A percentile compares a stretch with the other conserved stretches of the same genome.
Evolutionary conservation across 2,329 filamentous ascomycete genomes (phyloP).

Genomic region (Coniochaeta sp.): DNA sequence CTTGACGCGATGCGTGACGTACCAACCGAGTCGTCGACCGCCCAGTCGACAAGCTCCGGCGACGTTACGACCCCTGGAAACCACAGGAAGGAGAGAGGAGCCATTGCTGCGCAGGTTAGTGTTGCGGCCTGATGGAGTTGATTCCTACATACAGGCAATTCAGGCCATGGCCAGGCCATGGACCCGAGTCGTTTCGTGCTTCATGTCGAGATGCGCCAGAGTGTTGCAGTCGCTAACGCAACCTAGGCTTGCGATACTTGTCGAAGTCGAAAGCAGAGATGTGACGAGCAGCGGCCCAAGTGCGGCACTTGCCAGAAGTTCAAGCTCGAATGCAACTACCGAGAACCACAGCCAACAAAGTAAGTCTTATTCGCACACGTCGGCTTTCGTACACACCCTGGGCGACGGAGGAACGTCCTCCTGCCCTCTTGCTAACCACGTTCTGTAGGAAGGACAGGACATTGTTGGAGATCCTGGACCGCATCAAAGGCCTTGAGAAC

Average conservation of each 20-base stretch:
- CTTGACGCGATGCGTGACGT: neutral
- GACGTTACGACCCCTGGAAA: conserved; percentile 2
- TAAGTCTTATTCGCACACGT: conserved; percentile 36
- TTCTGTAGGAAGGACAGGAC: conserved; percentile 52
- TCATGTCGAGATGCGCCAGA: neutral
- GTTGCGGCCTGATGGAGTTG: neutral
- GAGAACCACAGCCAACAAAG: conserved; percentile 56
- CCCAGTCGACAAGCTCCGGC: neutral
- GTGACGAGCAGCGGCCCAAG: conserved; percentile 55
- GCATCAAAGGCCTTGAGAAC: conserved; percentile 44
- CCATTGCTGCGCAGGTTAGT: conserved; percentile 39
- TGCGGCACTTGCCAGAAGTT: conserved; percentile 52
- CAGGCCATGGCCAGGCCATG: neutral
- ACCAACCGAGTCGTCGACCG: neutral
- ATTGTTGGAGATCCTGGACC: conserved; percentile 51
- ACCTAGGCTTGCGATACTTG: conserved; percentile 52
- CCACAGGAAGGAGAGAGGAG: conserved; percentile 34
- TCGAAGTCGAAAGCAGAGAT: conserved; percentile 54
- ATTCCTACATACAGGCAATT: neutral
- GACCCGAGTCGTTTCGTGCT: neutral
- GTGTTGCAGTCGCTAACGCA: neutral
- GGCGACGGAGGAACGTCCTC: neutral
- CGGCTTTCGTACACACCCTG: neutral
- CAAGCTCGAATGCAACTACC: conserved; percentile 51
- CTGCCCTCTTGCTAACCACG: conserved; percentile 13